Percentiles rank a stretch among this genome's conserved stretches.
Evolutionary conservation across 805 yeast genomes (phyloP).

Genomic region (Saccharomycopsis vini): DNA sequence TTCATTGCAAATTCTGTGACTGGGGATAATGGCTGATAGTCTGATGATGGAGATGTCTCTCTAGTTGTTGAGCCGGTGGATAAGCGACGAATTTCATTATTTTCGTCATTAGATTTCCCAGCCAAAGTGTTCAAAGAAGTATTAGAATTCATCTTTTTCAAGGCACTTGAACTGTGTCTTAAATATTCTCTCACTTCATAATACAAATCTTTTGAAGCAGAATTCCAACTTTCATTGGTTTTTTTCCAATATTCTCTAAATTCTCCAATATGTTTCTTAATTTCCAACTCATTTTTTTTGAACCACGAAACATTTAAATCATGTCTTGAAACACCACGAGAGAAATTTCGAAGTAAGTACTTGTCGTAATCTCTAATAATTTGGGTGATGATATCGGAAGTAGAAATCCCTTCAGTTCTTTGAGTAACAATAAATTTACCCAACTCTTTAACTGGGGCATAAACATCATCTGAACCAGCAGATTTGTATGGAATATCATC

Average conservation of each 20-base stretch:
- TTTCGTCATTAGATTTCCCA: slow-evolving; percentile 22
- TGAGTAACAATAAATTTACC: slow-evolving; percentile 94
- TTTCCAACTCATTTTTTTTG: slow-evolving; percentile 90
- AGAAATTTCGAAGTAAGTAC: slow-evolving; percentile 93
- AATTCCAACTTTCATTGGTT: slow-evolving; percentile 58
- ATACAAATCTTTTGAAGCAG: slow-evolving; percentile 73
- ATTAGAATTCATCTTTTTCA: slow-evolving; percentile 19
- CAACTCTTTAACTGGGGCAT: slow-evolving; percentile 79
- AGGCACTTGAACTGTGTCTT: slow-evolving; percentile 32
- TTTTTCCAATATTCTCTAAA: slow-evolving; percentile 80
- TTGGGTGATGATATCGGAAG: slow-evolving; percentile 91
- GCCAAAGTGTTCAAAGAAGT: slow-evolving; percentile 17
- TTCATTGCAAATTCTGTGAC: slow-evolving; percentile 60
- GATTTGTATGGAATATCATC: slow-evolving; percentile 94
- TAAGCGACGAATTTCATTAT: slow-evolving; percentile 23
- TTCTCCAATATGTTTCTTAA: slow-evolving; percentile 81
- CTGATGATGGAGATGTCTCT: slow-evolving; percentile 5
- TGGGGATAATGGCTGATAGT: slow-evolving; percentile 34
- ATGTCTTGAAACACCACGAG: slow-evolving; percentile 94
- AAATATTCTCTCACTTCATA: slow-evolving; percentile 75
- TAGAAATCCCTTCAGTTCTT: slow-evolving; percentile 92
- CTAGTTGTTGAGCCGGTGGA: slow-evolving; percentile 9
- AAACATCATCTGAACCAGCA: slow-evolving; percentile 83
- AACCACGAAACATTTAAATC: slow-evolving; percentile 96
- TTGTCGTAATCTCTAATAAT: slow-evolving; percentile 94